Percentiles rank a stretch among this genome's conserved stretches.
phyloP scores from a whole-genome alignment of 371 early-diverging fungal genomes.

The Coemansia sp. region DNA sequence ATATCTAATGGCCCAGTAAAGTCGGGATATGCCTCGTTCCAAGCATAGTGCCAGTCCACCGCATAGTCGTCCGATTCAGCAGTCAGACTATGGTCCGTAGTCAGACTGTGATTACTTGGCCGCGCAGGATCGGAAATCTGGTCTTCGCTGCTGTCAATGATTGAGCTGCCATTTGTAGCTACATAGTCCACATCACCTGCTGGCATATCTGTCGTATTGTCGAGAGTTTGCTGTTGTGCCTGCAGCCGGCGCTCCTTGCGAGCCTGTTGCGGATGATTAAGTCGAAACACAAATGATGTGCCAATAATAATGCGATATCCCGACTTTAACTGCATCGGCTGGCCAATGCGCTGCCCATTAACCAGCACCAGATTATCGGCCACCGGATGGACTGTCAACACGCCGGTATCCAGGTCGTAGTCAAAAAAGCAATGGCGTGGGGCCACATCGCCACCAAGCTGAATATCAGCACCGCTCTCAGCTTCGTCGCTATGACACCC shows the following conservation, averaged over 20 bases:
- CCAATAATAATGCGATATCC: slow-evolving; percentile 86
- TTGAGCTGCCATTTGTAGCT: background rate
- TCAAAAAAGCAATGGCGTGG: slow-evolving; percentile 77
- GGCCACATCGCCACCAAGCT: slow-evolving; percentile 66
- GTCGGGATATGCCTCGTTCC: slow-evolving; percentile 64
- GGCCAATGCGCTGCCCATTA: slow-evolving; percentile 68
- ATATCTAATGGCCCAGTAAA: slow-evolving; percentile 1
- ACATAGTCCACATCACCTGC: slow-evolving; percentile 53
- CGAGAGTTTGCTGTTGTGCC: slow-evolving; percentile 7
- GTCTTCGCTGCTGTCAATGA: background rate
- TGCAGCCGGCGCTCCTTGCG: slow-evolving; percentile 59
- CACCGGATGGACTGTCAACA: slow-evolving; percentile 66
- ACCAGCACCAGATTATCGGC: slow-evolving; percentile 55
- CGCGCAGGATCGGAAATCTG: slow-evolving; percentile 44
- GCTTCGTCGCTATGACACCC: slow-evolving; percentile 55
- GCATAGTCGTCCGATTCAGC: slow-evolving; percentile 54
- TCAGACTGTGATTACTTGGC: slow-evolving; percentile 53
- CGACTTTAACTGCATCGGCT: slow-evolving; percentile 62
- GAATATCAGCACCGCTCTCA: slow-evolving; percentile 67
- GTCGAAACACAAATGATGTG: slow-evolving; percentile 76
- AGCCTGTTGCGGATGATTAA: slow-evolving; percentile 84
- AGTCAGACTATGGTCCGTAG: slow-evolving; percentile 42
- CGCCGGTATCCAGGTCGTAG: slow-evolving; percentile 55
- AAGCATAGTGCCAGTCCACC: slow-evolving; percentile 79
- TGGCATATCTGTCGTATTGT: no score